Base-by-base conservation (phyloP, 306 rosid genomes). In the Senna tora region DNA sequence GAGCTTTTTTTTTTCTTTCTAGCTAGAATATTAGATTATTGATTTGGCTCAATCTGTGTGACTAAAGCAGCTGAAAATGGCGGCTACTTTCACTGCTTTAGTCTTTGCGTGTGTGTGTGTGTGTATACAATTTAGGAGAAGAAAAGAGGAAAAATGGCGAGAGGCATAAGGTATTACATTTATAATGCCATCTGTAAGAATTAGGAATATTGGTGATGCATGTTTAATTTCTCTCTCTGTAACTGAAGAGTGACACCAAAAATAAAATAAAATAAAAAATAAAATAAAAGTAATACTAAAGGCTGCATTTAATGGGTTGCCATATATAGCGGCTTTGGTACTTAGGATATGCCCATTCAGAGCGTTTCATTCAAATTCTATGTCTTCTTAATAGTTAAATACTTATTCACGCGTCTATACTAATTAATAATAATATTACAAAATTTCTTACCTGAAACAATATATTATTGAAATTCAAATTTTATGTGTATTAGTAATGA, bases 291-390 rank as follows among this genome's bases (percentile, higher is more conserved):
- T 2, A 20, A 30, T 22, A 46, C 10, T 46, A 34, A 72, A 7
- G 59, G 41, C 61, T 47, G 61, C 77, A 47, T 72, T 72, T 47
- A 60, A 49, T 72, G 69, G 47, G 16, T 46, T 64, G 6, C 53
- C 39, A 58, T 6, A 14, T 43, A 42, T 17, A 8, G 67, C 11
- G 32, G 28, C 0, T 5, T 9, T 0, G 67, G 19, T 16, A 30
- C 67, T 41, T 17, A 16, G 33, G 45, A 16, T 56, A n/a, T 71
- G 56, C 12, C 43, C 0, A 9, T 39, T 58, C 36, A 45, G n/a
- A n/a, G 68, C 33, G 36, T 47, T 15, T 49, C 60, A 34, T 59
- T 72, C 76, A 60, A 65, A 72, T 60, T 59, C 69, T 38, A 19
- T 25, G 50, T 53, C 15, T 14, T 45, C 69, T 60, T 5, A 7